Percentiles rank a stretch among this genome's conserved stretches.
These are phyloP conservation scores for Paramecium sonneborni DNA, from an alignment of 73 alveolate species.

Conservation along the genomic window DNA sequence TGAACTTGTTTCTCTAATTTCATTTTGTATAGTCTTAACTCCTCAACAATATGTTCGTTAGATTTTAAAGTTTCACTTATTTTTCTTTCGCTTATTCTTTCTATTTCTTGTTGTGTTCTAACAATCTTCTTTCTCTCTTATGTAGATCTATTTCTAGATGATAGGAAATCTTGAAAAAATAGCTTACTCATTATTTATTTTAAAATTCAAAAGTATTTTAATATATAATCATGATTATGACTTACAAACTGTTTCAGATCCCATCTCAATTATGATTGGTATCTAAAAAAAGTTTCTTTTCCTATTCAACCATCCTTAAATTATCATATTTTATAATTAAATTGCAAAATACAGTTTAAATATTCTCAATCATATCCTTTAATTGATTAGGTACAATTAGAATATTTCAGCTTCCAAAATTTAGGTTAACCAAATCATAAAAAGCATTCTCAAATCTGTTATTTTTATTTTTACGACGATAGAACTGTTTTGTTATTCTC, in stretches of 20 bases:
- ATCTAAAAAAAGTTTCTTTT: background rate
- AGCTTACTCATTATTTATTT: slow-evolving; percentile 16
- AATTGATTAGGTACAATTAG: background rate
- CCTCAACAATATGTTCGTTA: background rate
- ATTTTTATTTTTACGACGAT: no score
- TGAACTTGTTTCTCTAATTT: background rate
- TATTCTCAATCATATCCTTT: background rate
- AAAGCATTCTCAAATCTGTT: no score
- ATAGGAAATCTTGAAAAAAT: slow-evolving; percentile 19
- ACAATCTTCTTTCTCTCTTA: background rate
- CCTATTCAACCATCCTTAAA: background rate
- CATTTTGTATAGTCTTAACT: background rate
- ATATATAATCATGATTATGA: background rate
- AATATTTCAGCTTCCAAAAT: no score
- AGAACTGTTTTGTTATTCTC: no score
- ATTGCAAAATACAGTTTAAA: background rate
- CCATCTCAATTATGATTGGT: background rate
- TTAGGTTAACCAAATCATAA: no score
- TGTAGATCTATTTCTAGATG: background rate
- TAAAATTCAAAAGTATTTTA: background rate
- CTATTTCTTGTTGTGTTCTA: slow-evolving; percentile 6
- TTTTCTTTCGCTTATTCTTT: slow-evolving; percentile 8
- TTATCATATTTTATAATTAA: background rate
- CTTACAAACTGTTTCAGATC: background rate
- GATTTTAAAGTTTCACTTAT: background rate